Base-by-base conservation (phyloP, 106 monocot species). In the Allium cepa region DNA sequence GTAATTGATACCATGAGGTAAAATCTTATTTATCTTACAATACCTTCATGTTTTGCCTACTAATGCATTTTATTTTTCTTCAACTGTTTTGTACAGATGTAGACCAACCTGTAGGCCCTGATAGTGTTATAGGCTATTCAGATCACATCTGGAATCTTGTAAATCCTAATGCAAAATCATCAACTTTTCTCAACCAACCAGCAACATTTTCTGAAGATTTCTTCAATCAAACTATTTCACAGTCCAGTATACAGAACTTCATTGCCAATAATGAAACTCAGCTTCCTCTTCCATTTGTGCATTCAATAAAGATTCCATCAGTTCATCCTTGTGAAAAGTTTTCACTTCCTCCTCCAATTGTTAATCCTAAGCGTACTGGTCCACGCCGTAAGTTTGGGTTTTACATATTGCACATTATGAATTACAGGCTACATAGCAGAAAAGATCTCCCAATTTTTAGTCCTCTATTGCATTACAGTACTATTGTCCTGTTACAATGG, bases 301-400 rank as follows among this genome's bases (percentile, higher is more conserved):
- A 62, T 75, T 18, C 60, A 46, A 59, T 58, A 46, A 56, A 11
- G 1, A 27, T 80, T 60, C 69, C 83, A 46, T 17, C 49, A 18
- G 60, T 13, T 15, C 87, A 87, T 78, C 83, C 87, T 68, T 87
- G 87, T 73, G 73, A 80, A 70, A 72, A 76, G 57, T 69, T 83
- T 64, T 55, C 78, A 46, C 58, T 81, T 58, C 36, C 68, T 56
- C 62, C 78, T 48, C 74, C 78, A 36, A 83, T 71, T 64, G 28
- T 59, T 66, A 78, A 78, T 58, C 75, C 62, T 11, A 87, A 76
- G 70, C 77, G 83, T 27, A 72, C 75, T 13, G 87, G 87, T 36
- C 83, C 83, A 60, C 80, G 87, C 18, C 87, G 87, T 87, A 87
- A 80, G 87, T 80, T 75, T 53, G 18, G 13, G 1, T 28, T 59